A percentile compares a stretch with the other conserved stretches of the same genome.
These are phyloP conservation scores for Cynanchum wilfordii DNA, from an alignment of 257 asterid genomes.

Conservation along the genomic window DNA sequence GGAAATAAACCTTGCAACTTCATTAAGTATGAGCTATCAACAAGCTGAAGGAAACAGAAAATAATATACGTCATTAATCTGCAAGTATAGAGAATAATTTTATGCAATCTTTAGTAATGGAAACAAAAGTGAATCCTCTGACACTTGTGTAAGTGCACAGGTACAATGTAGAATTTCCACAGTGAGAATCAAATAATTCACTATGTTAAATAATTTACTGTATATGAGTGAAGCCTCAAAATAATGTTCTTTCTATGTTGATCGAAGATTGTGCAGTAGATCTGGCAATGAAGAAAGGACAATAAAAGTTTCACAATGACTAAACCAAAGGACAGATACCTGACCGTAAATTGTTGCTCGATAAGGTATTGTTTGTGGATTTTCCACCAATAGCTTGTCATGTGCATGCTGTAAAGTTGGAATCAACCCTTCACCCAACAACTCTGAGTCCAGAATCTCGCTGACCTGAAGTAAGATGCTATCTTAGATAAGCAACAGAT, in stretches of 20 bases:
- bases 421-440: slow-evolving; percentile 93
- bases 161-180: not conserved
- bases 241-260: not conserved
- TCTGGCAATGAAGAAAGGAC: not conserved
- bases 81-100: not conserved
- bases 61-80: not conserved
- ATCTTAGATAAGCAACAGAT: not conserved
- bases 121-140: not conserved
- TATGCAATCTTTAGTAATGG: not conserved
- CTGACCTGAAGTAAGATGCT: slow-evolving; percentile 58
- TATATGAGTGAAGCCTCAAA: not conserved
- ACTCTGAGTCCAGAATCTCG: slow-evolving; percentile 90
- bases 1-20: slow-evolving; percentile 63
- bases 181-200: not conserved
- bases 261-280: not conserved
- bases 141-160: not conserved
- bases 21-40: slow-evolving; percentile 65
- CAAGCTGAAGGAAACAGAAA: slow-evolving; percentile 46
- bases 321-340: slow-evolving; percentile 37
- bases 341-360: slow-evolving; percentile 80
- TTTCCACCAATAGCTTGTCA: slow-evolving; percentile 71
- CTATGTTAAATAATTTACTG: not conserved
- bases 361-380: slow-evolving; percentile 81
- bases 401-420: slow-evolving; percentile 98
- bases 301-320: not conserved